These are phyloP conservation scores for Capniomyces stellatus DNA, from an alignment of 371 early-diverging fungal genomes.

Conservation along the genomic window DNA sequence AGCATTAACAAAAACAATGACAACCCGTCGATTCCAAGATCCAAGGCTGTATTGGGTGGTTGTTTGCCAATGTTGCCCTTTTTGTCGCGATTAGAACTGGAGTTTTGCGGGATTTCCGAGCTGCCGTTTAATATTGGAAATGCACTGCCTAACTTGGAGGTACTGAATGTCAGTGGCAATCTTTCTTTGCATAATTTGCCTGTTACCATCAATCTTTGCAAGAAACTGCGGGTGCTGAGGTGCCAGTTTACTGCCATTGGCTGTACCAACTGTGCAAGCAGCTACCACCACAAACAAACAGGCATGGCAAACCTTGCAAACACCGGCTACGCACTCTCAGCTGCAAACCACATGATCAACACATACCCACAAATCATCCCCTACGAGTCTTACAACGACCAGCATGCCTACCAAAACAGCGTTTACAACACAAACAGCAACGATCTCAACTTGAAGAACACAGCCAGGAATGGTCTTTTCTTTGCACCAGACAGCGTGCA, in stretches of 20 bases:
- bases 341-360: background rate
- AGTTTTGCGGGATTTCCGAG: slow-evolving; percentile 11
- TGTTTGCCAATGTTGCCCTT: slow-evolving; percentile 11
- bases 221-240: slow-evolving; percentile 15
- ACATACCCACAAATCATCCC: too few relatives aligned
- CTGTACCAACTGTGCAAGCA: background rate
- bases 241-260: slow-evolving; percentile 21
- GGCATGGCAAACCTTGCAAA: too few relatives aligned
- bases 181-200: slow-evolving; percentile 9
- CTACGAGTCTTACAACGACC: too few relatives aligned
- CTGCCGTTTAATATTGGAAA: slow-evolving; percentile 19
- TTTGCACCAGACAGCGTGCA: too few relatives aligned
- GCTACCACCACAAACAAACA: too few relatives aligned
- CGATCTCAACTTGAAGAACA: background rate
- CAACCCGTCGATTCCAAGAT: too few relatives aligned
- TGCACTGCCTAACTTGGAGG: slow-evolving; percentile 14
- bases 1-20: too few relatives aligned
- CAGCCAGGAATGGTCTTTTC: too few relatives aligned
- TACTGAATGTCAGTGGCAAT: slow-evolving; percentile 22
- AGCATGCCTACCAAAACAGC: too few relatives aligned
- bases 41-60: too few relatives aligned
- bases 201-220: slow-evolving; percentile 10
- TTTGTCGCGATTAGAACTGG: slow-evolving; percentile 15
- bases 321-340: background rate
- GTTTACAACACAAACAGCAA: background rate